These are phyloP conservation scores for Lasiosphaeria hispida DNA, from an alignment of 495 filamentous ascomycete species.

Conservation along the genomic window DNA sequence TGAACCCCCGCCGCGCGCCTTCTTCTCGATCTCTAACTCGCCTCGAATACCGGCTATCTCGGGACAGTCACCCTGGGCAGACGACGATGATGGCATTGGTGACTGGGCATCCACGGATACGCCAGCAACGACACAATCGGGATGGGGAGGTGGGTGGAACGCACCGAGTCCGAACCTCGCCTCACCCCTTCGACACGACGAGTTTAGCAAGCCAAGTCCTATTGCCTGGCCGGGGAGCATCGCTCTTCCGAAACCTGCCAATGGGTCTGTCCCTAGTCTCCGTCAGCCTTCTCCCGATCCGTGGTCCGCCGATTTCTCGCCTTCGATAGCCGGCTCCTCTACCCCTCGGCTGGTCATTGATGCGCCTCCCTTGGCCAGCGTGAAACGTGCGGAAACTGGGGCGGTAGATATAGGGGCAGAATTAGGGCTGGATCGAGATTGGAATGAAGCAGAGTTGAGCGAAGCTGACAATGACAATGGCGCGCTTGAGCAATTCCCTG, in stretches of 20 bases:
- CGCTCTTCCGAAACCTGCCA: conserved; percentile 27
- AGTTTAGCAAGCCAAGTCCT: conserved; percentile 32
- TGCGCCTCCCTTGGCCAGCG: conserved; percentile 7
- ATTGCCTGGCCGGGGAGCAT: conserved; percentile 43
- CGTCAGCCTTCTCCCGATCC: conserved; percentile 54
- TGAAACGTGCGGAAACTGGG: background rate
- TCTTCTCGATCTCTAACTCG: conserved; percentile 37
- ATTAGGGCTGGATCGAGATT: background rate
- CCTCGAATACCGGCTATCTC: conserved; percentile 30
- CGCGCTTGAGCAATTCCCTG: no score
- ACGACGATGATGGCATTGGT: conserved; percentile 40
- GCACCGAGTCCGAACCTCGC: conserved; percentile 34
- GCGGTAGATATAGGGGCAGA: background rate
- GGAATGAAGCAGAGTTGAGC: no score
- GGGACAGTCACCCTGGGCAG: conserved; percentile 46
- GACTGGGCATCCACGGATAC: conserved; percentile 38
- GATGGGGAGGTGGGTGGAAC: conserved; percentile 39
- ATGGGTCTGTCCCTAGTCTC: conserved; percentile 23
- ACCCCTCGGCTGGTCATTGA: conserved; percentile 25
- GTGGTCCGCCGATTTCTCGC: conserved; percentile 41
- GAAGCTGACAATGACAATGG: no score
- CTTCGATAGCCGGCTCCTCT: conserved; percentile 12
- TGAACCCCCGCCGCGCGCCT: conserved; percentile 44
- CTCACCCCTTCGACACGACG: conserved; percentile 28
- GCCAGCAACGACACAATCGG: conserved; percentile 22